Percentiles rank a stretch among this genome's conserved stretches.
phyloP scores from a whole-genome alignment of 225 moss, liverwort and hornwort genomes.

The Antitrichia curtipendula region DNA sequence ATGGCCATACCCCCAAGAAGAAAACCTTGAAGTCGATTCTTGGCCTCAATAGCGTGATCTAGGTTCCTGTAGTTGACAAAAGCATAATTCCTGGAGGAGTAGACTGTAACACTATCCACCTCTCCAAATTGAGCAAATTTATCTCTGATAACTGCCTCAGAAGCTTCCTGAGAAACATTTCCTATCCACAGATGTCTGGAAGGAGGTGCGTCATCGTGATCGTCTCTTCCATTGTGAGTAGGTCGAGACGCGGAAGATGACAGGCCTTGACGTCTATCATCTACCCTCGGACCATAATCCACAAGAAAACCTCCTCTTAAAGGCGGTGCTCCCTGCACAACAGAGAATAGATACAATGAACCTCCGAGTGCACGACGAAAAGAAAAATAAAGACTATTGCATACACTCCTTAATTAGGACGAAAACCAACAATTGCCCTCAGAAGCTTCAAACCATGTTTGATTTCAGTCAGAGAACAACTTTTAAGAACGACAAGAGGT shows the following conservation, averaged over 20 bases:
- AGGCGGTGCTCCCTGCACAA: constrained; percentile 46
- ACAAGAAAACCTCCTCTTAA: constrained; percentile 52
- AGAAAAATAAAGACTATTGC: not conserved
- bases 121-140: constrained; percentile 54
- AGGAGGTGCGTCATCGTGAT: constrained; percentile 39
- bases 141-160: constrained; percentile 39
- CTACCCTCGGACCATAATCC: constrained; percentile 58
- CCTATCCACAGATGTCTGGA: constrained; percentile 68
- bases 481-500: not conserved
- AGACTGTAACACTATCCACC: constrained; percentile 55
- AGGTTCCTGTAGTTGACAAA: constrained; percentile 59
- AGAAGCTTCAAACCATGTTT: not conserved
- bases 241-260: constrained; percentile 28
- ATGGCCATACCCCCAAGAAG: constrained; percentile 53
- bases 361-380: not conserved
- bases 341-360: not conserved
- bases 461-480: not conserved
- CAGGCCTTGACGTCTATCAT: constrained; percentile 40
- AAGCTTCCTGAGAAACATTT: constrained; percentile 53
- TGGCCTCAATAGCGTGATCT: constrained; percentile 47
- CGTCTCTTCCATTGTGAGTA: constrained; percentile 30
- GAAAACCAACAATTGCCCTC: not conserved
- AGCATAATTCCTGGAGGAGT: constrained; percentile 61
- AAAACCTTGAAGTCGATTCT: constrained; percentile 48
- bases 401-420: not conserved